These are phyloP conservation scores for Kernera saxatilis DNA, from an alignment of 345 rosid genomes.

Conservation along the genomic window DNA sequence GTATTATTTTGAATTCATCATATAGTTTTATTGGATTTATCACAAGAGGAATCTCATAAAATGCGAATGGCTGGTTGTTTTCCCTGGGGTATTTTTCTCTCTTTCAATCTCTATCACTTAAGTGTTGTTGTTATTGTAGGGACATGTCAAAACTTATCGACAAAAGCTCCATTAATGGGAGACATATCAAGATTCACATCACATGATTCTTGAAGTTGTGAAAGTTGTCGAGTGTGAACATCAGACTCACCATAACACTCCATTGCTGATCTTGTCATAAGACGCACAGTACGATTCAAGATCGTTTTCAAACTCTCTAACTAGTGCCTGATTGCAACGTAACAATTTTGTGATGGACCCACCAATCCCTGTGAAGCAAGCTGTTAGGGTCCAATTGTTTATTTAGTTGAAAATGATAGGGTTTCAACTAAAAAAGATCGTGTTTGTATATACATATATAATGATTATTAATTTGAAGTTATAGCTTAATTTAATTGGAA, in stretches of 20 bases:
- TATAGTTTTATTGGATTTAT: slow-evolving; percentile 14
- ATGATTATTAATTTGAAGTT: no score
- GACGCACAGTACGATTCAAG: not conserved
- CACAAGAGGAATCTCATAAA: slow-evolving; percentile 22
- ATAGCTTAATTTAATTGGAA: no score
- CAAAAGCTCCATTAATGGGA: slow-evolving; percentile 19
- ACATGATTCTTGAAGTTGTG: slow-evolving; percentile 22
- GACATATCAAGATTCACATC: slow-evolving; percentile 25
- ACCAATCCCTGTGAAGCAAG: slow-evolving; percentile 5
- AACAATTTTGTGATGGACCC: slow-evolving; percentile 12
- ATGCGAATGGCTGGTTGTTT: slow-evolving; percentile 24
- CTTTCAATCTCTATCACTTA: slow-evolving; percentile 18
- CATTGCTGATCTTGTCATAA: slow-evolving; percentile 17
- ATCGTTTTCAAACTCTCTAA: slow-evolving; percentile 10
- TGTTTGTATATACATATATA: not conserved
- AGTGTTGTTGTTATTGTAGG: slow-evolving; percentile 26
- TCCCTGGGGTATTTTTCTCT: slow-evolving; percentile 7
- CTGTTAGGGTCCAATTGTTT: not conserved
- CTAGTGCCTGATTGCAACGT: slow-evolving; percentile 8
- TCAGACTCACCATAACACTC: slow-evolving; percentile 7
- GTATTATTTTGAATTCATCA: slow-evolving; percentile 15
- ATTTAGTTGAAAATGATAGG: not conserved
- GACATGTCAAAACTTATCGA: slow-evolving; percentile 19
- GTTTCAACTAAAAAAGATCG: no score
- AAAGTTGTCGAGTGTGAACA: slow-evolving; percentile 25